Evolutionary conservation across 2,329 filamentous ascomycete genomes (phyloP).

Genomic region (Nectriaceae sp.): DNA sequence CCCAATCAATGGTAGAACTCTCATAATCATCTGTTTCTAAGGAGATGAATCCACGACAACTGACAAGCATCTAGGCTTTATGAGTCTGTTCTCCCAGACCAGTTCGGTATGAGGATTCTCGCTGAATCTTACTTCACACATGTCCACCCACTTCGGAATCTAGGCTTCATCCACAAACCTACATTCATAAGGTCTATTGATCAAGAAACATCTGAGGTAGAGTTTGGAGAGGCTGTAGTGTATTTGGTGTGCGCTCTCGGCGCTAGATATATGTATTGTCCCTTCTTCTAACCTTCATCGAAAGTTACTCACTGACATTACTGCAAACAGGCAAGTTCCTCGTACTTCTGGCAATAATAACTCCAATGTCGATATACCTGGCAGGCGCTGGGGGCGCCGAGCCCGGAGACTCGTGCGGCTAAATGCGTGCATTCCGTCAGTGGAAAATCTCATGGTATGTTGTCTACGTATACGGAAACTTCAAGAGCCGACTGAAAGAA

Average conservation of each 20-base stretch:
- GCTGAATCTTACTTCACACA: neutral
- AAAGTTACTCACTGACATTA: no score
- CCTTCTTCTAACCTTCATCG: no score
- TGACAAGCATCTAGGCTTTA: neutral
- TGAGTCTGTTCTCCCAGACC: neutral
- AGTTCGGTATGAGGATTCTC: neutral
- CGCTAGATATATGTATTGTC: neutral
- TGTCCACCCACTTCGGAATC: constrained; percentile 2
- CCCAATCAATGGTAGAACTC: no score
- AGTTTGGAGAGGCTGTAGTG: neutral
- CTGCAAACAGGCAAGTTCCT: no score
- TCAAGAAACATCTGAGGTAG: neutral
- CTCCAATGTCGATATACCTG: neutral
- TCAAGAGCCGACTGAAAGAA: no score
- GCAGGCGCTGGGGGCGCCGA: neutral
- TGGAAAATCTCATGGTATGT: neutral
- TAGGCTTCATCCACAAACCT: constrained; percentile 5
- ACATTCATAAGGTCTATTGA: constrained; percentile 2
- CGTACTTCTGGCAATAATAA: neutral
- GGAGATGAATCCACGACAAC: no score
- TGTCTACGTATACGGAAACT: no score
- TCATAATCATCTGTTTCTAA: no score
- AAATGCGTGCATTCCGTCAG: neutral
- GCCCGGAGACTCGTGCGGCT: neutral
- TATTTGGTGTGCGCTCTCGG: neutral